phyloP scores from a whole-genome alignment of 2,329 filamentous ascomycete species.

The Alternaria solani region DNA sequence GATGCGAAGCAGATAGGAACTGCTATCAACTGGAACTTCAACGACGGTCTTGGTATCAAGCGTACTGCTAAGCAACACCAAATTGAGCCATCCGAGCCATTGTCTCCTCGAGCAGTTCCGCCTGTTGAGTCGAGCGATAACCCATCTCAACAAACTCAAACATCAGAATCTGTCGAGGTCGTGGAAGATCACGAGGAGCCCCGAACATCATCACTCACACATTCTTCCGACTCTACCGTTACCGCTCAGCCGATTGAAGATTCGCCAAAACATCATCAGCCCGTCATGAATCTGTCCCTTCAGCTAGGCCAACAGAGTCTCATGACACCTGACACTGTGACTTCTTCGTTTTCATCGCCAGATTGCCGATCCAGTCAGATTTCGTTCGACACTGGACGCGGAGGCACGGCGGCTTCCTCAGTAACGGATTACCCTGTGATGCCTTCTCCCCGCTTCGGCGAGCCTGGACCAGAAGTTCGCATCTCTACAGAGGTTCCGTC shows the following conservation, averaged over 20 bases:
- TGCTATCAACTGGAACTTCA: slow-evolving; percentile 55
- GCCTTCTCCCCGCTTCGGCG: slow-evolving; percentile 74
- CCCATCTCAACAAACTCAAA: slow-evolving; percentile 18
- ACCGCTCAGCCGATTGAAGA: slow-evolving; percentile 45
- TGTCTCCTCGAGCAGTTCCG: slow-evolving; percentile 38
- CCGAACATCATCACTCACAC: slow-evolving; percentile 58
- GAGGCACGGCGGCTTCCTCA: slow-evolving; percentile 79
- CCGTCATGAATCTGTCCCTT: slow-evolving; percentile 49
- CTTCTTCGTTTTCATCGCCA: slow-evolving; percentile 69
- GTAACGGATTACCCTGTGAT: slow-evolving; percentile 74
- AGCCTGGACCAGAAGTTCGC: slow-evolving; percentile 75
- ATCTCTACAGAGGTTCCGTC: slow-evolving; percentile 80
- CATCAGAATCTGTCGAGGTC: slow-evolving; percentile 52
- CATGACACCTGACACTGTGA: slow-evolving; percentile 71
- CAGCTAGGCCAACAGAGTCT: slow-evolving; percentile 57
- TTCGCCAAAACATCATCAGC: slow-evolving; percentile 47
- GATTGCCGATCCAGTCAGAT: slow-evolving; percentile 68
- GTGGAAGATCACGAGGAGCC: slow-evolving; percentile 59
- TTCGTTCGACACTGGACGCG: slow-evolving; percentile 72
- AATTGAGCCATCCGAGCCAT: slow-evolving; percentile 26
- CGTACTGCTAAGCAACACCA: slow-evolving; percentile 23
- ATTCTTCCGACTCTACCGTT: slow-evolving; percentile 60
- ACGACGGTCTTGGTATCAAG: slow-evolving; percentile 50
- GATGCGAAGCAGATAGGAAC: slow-evolving; percentile 51
- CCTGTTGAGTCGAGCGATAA: slow-evolving; percentile 16